These are phyloP conservation scores for Jatropha curcas DNA, from an alignment of 345 rosid genomes.

Conservation along the genomic window DNA sequence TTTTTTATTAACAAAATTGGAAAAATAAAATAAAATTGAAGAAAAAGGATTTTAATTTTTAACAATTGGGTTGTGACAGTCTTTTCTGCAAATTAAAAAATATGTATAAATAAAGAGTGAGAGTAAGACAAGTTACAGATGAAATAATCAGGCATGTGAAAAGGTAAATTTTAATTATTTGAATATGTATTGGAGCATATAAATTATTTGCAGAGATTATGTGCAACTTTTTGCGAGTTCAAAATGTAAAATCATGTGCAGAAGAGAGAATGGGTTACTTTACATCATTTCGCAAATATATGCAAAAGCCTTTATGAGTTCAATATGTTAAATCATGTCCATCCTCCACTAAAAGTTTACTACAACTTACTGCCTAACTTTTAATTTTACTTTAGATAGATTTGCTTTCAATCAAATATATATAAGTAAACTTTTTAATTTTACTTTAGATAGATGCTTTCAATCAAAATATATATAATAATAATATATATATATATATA, in stretches of 20 bases:
- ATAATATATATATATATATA: no score
- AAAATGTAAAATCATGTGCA: constrained; percentile 28
- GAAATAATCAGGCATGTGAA: constrained; percentile 20
- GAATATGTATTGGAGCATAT: neutral
- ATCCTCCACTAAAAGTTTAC: constrained; percentile 21
- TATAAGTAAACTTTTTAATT: no score
- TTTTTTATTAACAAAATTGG: neutral
- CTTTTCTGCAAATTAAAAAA: no score
- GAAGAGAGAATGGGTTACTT: neutral
- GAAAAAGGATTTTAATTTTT: no score
- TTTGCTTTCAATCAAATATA: no score
- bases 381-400: no score
- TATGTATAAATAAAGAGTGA: no score
- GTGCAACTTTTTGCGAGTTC: constrained; percentile 18
- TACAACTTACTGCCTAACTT: no score
- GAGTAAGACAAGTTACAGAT: neutral
- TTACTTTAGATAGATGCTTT: no score
- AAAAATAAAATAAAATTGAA: no score
- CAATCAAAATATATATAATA: no score
- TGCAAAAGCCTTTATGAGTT: neutral
- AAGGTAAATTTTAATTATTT: constrained; percentile 19
- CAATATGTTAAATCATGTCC: constrained; percentile 11
- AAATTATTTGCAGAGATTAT: neutral
- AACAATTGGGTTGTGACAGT: no score
- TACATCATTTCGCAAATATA: constrained; percentile 19